phyloP scores from a whole-genome alignment of 129 eudicot genomes.

The Chrysanthemum lavandulifolium region DNA sequence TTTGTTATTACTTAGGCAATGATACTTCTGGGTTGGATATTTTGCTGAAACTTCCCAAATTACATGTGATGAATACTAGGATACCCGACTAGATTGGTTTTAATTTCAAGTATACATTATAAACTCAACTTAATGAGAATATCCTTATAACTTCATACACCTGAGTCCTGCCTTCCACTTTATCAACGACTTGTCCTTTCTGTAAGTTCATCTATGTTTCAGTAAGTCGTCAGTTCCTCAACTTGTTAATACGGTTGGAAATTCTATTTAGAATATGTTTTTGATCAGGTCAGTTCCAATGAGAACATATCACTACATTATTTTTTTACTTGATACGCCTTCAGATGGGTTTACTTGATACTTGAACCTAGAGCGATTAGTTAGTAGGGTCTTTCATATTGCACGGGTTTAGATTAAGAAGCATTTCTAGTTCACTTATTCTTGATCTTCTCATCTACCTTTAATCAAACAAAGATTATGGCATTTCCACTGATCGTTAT shows the following conservation, averaged over 20 bases:
- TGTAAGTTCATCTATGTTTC: slow-evolving; percentile 7
- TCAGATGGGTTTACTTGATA: not conserved
- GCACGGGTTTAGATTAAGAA: not conserved
- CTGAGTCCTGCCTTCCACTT: not conserved
- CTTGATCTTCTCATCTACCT: not conserved
- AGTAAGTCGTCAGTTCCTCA: not conserved
- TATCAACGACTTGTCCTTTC: slow-evolving; percentile 2
- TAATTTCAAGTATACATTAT: not conserved
- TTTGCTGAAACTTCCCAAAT: slow-evolving; percentile 1
- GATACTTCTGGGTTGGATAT: slow-evolving; percentile 5
- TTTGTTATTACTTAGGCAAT: not conserved
- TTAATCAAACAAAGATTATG: slow-evolving; percentile 1
- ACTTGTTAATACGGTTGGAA: slow-evolving; percentile 16
- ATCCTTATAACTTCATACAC: not conserved
- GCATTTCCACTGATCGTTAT: not conserved
- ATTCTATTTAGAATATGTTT: not conserved
- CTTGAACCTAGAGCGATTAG: slow-evolving; percentile 2
- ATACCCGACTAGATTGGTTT: not conserved
- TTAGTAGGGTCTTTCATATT: not conserved
- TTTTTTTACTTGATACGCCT: not conserved
- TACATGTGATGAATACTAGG: not conserved
- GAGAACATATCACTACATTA: not conserved
- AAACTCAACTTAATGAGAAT: not conserved
- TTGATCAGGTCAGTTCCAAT: not conserved
- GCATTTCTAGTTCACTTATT: slow-evolving; percentile 2